These are phyloP conservation scores for Blastobotrys buckinghamii DNA, from an alignment of 1,139 yeast genomes.

Conservation along the genomic window DNA sequence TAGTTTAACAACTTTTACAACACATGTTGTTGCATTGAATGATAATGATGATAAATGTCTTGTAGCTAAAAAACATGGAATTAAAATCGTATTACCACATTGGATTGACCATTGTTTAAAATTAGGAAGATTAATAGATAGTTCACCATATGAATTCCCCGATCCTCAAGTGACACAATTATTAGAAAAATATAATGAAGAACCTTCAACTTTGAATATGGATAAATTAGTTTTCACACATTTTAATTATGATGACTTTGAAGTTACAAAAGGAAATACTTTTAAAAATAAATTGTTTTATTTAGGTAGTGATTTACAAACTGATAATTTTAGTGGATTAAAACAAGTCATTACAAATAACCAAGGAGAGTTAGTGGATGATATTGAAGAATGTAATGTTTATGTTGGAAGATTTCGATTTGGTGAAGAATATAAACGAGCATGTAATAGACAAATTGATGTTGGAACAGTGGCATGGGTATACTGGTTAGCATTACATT, in stretches of 20 bases:
- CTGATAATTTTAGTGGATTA: slow-evolving; percentile 31
- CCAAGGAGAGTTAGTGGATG: slow-evolving; percentile 38
- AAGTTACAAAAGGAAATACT: slow-evolving; percentile 9
- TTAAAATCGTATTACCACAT: slow-evolving; percentile 64
- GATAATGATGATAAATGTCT: slow-evolving; percentile 40
- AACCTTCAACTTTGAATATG: background rate
- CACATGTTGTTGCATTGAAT: slow-evolving; percentile 66
- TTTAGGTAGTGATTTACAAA: slow-evolving; percentile 31
- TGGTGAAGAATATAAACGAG: slow-evolving; percentile 49
- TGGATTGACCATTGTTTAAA: slow-evolving; percentile 67
- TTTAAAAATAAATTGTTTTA: slow-evolving; percentile 30
- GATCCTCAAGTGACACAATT: slow-evolving; percentile 14
- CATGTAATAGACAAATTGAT: slow-evolving; percentile 30
- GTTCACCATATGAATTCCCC: slow-evolving; percentile 45
- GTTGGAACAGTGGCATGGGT: slow-evolving; percentile 77
- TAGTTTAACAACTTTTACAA: slow-evolving; percentile 60
- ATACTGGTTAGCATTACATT: slow-evolving; percentile 53
- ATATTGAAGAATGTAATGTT: slow-evolving; percentile 42
- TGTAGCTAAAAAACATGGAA: slow-evolving; percentile 31
- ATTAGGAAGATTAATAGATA: slow-evolving; percentile 46
- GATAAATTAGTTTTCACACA: background rate
- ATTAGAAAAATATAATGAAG: background rate
- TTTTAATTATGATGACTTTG: background rate
- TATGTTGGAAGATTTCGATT: slow-evolving; percentile 60
- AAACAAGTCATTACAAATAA: slow-evolving; percentile 32